These are phyloP conservation scores for Zygoascus meyerae DNA, from an alignment of 1,139 yeast species.

Conservation along the genomic window DNA sequence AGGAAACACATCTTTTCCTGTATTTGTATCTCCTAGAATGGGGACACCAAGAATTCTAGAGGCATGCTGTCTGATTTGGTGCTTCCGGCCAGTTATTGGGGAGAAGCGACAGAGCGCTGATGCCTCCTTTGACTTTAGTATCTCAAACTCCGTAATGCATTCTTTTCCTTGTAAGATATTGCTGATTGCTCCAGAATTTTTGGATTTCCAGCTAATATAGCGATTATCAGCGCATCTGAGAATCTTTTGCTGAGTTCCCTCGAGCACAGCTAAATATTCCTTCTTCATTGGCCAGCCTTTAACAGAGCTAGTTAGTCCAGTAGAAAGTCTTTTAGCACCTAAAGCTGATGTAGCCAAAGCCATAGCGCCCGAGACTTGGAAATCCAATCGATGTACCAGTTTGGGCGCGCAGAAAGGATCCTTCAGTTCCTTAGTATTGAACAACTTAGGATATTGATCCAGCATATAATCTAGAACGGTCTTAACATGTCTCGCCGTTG, in stretches of 20 bases:
- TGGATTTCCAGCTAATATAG: constrained; percentile 7
- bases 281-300: constrained; percentile 21
- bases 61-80: constrained; percentile 40
- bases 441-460: constrained; percentile 21
- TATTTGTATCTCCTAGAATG: constrained; percentile 24
- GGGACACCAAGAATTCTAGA: constrained; percentile 22
- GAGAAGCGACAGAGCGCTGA: constrained; percentile 30
- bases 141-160: constrained; percentile 18
- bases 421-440: constrained; percentile 4
- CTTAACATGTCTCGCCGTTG: constrained; percentile 12
- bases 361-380: constrained; percentile 30
- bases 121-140: constrained; percentile 2
- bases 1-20: constrained; percentile 8
- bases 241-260: constrained; percentile 10
- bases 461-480: constrained; percentile 18
- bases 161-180: constrained; percentile 16
- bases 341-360: constrained; percentile 24
- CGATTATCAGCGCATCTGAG: constrained; percentile 4
- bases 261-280: constrained; percentile 17
- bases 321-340: constrained; percentile 24
- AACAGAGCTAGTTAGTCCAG: constrained; percentile 17
- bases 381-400: constrained; percentile 29
- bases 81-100: constrained; percentile 42
- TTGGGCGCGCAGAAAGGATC: constrained; percentile 25
- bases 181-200: constrained; percentile 15